Base-by-base conservation (phyloP, 2,329 filamentous ascomycete genomes). In the Aspergillus intermedius region DNA sequence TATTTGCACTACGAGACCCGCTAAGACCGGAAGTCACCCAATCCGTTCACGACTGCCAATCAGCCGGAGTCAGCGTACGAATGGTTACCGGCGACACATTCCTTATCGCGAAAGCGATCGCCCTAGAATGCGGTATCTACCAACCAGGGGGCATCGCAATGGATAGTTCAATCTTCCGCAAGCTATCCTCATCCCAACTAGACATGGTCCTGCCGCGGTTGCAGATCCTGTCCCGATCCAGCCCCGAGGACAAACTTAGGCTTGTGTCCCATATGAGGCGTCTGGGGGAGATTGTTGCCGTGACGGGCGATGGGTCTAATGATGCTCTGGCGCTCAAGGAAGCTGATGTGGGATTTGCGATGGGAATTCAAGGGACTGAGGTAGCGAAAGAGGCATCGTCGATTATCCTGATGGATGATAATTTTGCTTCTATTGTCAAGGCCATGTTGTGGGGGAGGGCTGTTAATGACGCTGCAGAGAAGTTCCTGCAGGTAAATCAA, bases 51-150 rank as follows among this genome's bases (percentile, higher is more conserved):
- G 77, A 83, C 49, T 91, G 87, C 61, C 86, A 91, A 63, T 77
- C 79, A 47, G 87, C 87, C 4, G 87, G 87, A 50, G 87, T 91
- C 9, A 79, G 85, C 52, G 86, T 91, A 15, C 85, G 87, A 60
- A 91, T 91, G 87, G 87, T 91, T 2, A 91, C 87, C 3, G 87
- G 87, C 54, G 87, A 91, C 71, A 91, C 91, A 70, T 82, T 86
- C 56, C 72, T 87, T 50, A 91, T 87, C 6, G 87, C 87, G 1
- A 81, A 86, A 64, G 85, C 87, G 17, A 91, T 91, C 58, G 87
- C 87, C 19, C 78, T 77, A 56, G 87, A 91, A 58, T 90, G 87
- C 63, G 86, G 87, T 35, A 91, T 91, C 51, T 76, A 87, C 48
- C 81, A 82, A 37, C 69, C 76, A 3, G 78, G 82, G 57, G 86